Evolutionary conservation across 2,329 filamentous ascomycete species (phyloP), one percentile per base, ranked within the genome.

Genomic region (Calonectria fujianensis): DNA sequence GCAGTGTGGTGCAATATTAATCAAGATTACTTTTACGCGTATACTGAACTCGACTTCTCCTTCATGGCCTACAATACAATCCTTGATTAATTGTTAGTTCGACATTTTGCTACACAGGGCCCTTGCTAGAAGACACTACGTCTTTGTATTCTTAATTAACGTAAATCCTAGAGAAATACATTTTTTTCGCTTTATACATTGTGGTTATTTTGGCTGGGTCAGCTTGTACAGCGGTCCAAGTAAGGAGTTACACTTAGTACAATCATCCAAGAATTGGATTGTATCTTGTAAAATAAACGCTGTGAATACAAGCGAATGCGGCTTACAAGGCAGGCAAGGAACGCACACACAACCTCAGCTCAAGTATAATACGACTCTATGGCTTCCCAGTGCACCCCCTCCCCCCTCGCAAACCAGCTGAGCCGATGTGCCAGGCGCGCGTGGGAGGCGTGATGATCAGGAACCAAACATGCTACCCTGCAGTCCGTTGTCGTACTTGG

Each of bases 381-480:
- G 13, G 20, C 20, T 39, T 37, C 10, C 32, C 32, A 39, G 16
- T 39, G 32, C 32, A 37, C 24, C 57, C 35, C n/a, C 39, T 1
- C 14, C 57, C 13, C 39, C 3, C 14, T 41, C n/a, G 10, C 24
- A 24, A 20, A 31, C 24, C 7, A 37, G 35, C 27, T 29, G 24
- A 41, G 24, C n/a, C 20, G 5, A 10, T 7, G 57, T 29, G 20
- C 27, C 10, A 14, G 14, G 24, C 29, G 35, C 35, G 35, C 20
- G 24, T 24, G 24, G n/a, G 35, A 13, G 29, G n/a, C 8, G n/a
- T 63, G 57, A 41, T 63, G n/a, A 41, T 29, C 57, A 63, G 57
- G 57, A 41, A 63, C 57, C 57, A 39, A 24, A 29, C 24, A 16
- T 20, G 35, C 57, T 63, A 63, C 57, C 57, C 57, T 63, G 57